phyloP scores from a whole-genome alignment of 2,329 filamentous ascomycete genomes.

The Penicillium capsulatum region DNA sequence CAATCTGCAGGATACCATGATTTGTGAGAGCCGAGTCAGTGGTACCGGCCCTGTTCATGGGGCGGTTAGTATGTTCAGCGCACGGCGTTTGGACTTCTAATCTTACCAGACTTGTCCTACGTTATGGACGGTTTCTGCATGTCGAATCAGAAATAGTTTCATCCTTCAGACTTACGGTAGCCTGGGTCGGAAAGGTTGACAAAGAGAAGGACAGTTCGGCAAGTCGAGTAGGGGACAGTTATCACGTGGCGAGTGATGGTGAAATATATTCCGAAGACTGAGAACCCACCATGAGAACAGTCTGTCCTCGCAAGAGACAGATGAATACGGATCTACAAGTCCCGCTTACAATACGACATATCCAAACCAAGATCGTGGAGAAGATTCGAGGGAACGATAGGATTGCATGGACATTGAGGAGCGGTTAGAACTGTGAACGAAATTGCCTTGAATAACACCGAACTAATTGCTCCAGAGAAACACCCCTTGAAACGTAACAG shows the following conservation, averaged over 20 bases:
- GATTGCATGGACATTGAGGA: constrained; percentile 28
- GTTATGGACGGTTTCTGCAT: constrained; percentile 89
- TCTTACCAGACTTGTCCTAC: constrained; percentile 71
- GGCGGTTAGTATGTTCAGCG: no score
- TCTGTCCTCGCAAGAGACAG: no score
- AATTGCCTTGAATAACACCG: constrained; percentile 33
- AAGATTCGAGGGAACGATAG: constrained; percentile 24
- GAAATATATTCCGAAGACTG: neutral
- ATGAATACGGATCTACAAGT: no score
- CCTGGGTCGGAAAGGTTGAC: no score
- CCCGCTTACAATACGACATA: constrained; percentile 1
- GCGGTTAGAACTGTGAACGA: constrained; percentile 29
- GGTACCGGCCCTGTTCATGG: constrained; percentile 61
- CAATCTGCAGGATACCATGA: constrained; percentile 77
- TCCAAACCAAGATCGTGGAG: constrained; percentile 5
- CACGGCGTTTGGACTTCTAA: no score
- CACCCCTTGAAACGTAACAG: constrained; percentile 20
- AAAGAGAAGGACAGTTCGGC: no score
- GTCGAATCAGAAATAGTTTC: constrained; percentile 72
- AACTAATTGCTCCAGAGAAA: constrained; percentile 29
- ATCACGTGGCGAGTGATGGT: neutral
- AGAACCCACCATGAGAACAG: neutral
- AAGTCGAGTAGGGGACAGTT: no score
- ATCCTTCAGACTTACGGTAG: constrained; percentile 34
- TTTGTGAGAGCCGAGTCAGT: constrained; percentile 76